These are phyloP conservation scores for Malassezia yamatoensis DNA, from an alignment of 1,284 basidiomycete genomes.

Conservation along the genomic window DNA sequence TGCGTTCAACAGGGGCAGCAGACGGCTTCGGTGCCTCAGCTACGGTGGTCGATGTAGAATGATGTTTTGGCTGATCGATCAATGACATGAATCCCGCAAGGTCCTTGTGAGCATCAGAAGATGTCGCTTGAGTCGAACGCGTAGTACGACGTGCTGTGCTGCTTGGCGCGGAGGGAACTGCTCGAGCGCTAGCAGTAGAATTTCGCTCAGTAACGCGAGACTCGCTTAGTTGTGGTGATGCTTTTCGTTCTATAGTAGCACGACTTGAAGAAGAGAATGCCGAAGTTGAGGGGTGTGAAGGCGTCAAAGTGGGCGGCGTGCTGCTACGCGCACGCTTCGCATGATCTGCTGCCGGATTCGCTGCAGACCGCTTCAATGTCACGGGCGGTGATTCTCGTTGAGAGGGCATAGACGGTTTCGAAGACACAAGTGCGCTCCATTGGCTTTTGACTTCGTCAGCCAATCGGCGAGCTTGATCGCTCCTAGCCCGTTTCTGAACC, in stretches of 20 bases:
- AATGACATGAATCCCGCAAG: conserved; percentile 21
- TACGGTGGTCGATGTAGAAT: no score
- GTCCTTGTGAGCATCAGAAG: conserved; percentile 10
- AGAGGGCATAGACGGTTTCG: background rate
- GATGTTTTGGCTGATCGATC: conserved; percentile 8
- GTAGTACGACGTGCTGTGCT: background rate
- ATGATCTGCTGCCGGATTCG: background rate
- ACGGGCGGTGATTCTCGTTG: conserved; percentile 4
- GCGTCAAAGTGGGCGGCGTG: background rate
- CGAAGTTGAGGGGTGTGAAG: background rate
- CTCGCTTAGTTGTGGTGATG: conserved; percentile 6
- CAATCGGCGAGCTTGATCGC: conserved; percentile 16
- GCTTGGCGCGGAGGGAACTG: background rate
- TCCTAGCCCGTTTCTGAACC: conserved; percentile 20
- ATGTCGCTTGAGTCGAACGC: background rate
- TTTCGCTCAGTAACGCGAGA: conserved; percentile 4
- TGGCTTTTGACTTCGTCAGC: conserved; percentile 22
- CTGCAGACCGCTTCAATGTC: background rate
- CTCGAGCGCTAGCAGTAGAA: background rate
- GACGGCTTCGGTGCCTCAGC: background rate
- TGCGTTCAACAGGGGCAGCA: conserved; percentile 1
- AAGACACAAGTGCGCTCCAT: conserved; percentile 26
- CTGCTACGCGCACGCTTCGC: conserved; percentile 8
- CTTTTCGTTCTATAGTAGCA: conserved; percentile 1
- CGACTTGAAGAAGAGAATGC: background rate